Evolutionary conservation across 2,329 filamentous ascomycete genomes (phyloP).

Genomic region (Penicillium expansum): DNA sequence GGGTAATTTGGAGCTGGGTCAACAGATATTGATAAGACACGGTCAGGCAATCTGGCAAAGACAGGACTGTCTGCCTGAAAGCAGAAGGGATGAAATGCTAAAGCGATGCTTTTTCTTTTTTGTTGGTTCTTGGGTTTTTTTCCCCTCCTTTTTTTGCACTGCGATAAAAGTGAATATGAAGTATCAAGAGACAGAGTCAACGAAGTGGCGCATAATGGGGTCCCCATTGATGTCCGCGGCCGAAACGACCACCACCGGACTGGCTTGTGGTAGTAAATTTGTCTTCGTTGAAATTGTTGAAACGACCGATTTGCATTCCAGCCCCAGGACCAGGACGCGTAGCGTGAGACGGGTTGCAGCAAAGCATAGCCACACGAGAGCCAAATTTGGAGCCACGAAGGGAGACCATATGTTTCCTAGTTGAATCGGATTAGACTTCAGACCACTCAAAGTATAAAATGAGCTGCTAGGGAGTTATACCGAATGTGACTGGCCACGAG

Average conservation of each 20-base stretch:
- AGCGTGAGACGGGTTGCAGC: slow-evolving; percentile 86
- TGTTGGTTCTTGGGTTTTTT: neutral
- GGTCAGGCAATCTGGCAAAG: neutral
- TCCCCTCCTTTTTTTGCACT: neutral
- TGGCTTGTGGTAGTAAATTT: slow-evolving; percentile 40
- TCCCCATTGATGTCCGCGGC: slow-evolving; percentile 39
- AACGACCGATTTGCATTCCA: slow-evolving; percentile 62
- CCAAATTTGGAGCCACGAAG: slow-evolving; percentile 97
- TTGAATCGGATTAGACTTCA: slow-evolving; percentile 4
- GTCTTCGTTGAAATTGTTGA: slow-evolving; percentile 52
- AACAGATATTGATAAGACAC: slow-evolving; percentile 1
- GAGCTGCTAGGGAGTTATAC: slow-evolving; percentile 28
- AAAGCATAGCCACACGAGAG: slow-evolving; percentile 97
- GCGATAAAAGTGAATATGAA: neutral
- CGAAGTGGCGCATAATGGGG: slow-evolving; percentile 39
- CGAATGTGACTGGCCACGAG: slow-evolving; percentile 90
- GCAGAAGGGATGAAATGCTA: neutral
- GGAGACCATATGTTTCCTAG: slow-evolving; percentile 94
- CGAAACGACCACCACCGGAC: slow-evolving; percentile 35
- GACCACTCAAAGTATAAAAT: neutral
- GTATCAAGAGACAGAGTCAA: slow-evolving; percentile 19
- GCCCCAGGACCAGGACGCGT: slow-evolving; percentile 84
- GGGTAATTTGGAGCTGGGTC: neutral
- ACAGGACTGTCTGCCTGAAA: neutral
- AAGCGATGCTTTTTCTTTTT: neutral